Evolutionary conservation across 176 grass and related monocot species (phyloP), one percentile per base, ranked within the genome.

Genomic region (Cenchrus fungigraminus): DNA sequence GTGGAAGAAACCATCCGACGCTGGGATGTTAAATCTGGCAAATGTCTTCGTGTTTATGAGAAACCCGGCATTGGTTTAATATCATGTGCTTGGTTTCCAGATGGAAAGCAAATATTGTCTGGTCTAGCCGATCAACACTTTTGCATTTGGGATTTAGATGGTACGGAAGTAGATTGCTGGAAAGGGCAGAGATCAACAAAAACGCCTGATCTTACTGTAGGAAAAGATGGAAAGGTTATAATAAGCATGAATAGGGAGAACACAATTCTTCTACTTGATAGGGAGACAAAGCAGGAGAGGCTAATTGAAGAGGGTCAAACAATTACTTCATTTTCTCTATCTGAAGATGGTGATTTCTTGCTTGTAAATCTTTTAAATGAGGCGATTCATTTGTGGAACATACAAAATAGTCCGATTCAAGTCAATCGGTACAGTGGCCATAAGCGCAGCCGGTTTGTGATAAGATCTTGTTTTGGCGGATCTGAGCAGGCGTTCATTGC

Each of bases 391-490:
- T 88, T 97, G 82, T 97, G 95, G 95, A 91, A 86, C 70, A 87
- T 97, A 93, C 87, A 71, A 85, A 88, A 85, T 80, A 71, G 72
- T 20, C 92, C 95, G 15, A 91, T 73, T 83, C 91, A 83, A 73
- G 87, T 91, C 59, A 95, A 62, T 34, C 86, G 45, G 55, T 97
- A 93, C 71, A 89, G 67, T 86, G 92, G 95, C 73, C 90, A 97
- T 84, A 97, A 86, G 79, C 92, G 91, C 78, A 83, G 16, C 53
- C 89, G 92, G 71, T 91, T 94, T 77, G 83, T 91, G 43, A 94
- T 97, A 91, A 89, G 95, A n/a, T 97, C 95, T 61, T 97, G 95
- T 86, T 97, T 97, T 80, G 95, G 95, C 53, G 95, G 95, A 62
- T 87, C 90, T 14, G 92, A 93, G 64, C 92, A 97, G 54, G 92